Percentiles rank a stretch among this genome's conserved stretches.
Conservation (phyloP, 805 yeast genomes). For the Maudiozyma turicensis region DNA sequence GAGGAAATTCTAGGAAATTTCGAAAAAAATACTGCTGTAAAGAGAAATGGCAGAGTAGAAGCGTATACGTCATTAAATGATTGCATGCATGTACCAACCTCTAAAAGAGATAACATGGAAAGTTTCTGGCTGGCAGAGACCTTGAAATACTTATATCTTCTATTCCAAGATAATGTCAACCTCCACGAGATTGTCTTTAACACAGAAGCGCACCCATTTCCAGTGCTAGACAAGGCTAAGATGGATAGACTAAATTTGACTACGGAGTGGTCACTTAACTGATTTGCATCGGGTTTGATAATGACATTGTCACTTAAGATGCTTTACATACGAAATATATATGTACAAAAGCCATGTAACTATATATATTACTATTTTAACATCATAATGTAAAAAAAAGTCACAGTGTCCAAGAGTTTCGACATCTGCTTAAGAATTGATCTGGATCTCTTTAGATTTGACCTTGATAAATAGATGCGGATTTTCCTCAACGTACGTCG, state of each 20-base stretch:
- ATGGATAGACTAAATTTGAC: conserved; percentile 13
- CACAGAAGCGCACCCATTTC: conserved; percentile 92
- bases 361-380: too few species aligned
- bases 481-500: background rate
- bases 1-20: conserved; percentile 74
- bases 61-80: conserved; percentile 55
- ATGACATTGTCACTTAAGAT: background rate
- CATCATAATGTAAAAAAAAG: too few species aligned
- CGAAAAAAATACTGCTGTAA: conserved; percentile 45
- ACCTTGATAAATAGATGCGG: background rate
- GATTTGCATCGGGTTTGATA: background rate
- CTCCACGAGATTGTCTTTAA: conserved; percentile 67
- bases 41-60: conserved; percentile 26
- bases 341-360: too few species aligned
- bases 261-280: conserved; percentile 22
- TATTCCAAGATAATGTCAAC: conserved; percentile 68
- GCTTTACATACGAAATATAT: background rate
- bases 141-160: conserved; percentile 68
- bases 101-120: conserved; percentile 64
- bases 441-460: background rate
- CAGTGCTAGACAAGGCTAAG: conserved; percentile 36
- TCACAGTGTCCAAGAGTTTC: too few species aligned
- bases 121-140: conserved; percentile 94
- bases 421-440: too few species aligned
- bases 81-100: conserved; percentile 49